Evolutionary conservation across 805 yeast species (phyloP), one percentile per base, ranked within the genome.

Genomic region (Kregervanrija fluxuum): DNA sequence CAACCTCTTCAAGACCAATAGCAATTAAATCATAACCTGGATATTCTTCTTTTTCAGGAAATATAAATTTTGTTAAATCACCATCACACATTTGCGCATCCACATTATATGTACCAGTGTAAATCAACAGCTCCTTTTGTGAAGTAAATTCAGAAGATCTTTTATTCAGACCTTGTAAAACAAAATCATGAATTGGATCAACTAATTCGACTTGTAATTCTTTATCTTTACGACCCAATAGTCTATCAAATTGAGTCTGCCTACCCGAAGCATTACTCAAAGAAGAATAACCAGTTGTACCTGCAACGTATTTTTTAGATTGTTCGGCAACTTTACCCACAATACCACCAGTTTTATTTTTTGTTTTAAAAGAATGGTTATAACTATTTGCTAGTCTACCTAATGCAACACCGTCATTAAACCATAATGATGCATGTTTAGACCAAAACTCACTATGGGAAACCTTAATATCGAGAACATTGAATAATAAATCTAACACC

Each of bases 1-100:
- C 80, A 32, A 90, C 81, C 56, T 93, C 99, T 61, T 93, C 95
- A 34, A 93, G 68, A 2, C 96, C 98, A 49, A 93, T 71, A 1
- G 82, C 83, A 15, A 86, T 80, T 2, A 90, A 61, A 55, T 91
- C 96, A 44, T 64, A 63, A 33, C 85, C 77, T 30, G 62, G 48
- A 28, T 58, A 56, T n/a, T 60, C 60, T 5, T 62, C 54, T 11
- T 59, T 54, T 37, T 55, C 53, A 0, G 82, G 80, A 47, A 69
- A 76, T 3, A 77, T 37, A 72, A 79, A 73, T 5, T 60, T 54
- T 5, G 55, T 53, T 8, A 77, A 56, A 49, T 67, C 68, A 1
- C 70, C 76, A 11, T 70, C 70, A 44, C 58, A 64, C 33, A 63
- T 51, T n/a, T 65, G 62, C 0, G 79, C 82, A 59, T 77, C 77